Base-by-base conservation (phyloP, 208 protist genomes). In the Herpetomonas samuelpessoai region DNA sequence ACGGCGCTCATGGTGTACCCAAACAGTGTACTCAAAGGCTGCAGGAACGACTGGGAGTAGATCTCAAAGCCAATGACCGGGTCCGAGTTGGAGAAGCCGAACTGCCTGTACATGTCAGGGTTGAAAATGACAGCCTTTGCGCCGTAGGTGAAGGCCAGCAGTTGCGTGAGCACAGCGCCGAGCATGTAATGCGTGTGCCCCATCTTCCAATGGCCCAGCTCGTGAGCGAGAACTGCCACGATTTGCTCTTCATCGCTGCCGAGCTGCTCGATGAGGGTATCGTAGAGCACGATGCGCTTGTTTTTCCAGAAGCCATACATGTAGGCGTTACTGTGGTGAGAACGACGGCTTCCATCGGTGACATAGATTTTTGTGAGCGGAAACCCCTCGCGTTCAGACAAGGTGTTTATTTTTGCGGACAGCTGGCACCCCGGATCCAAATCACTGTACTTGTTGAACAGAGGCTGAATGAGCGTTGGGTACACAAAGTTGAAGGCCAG, bases 271-370 rank as follows among this genome's bases (percentile, higher is more conserved):
- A 96, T 57, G 18, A 97, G 52, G 4, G 90, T 96, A 66, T 97
- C 93, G 61, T 90, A 97, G 16, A 97, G 58, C 16, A 97, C 93
- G 67, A 97, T 91, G 48, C 79, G 71, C 71, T 93, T 92, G 71
- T 90, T 92, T 12, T 71, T 76, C 52, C 80, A 76, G 16, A 96
- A 88, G 31, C 93, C 93, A 62, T 85, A 92, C 25, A 96, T 82
- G 77, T 92, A 97, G 9, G 90, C 90, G 63, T 95, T 96, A 72
- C 77, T 88, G 73, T 97, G 88, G 41, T 62, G 53, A 4, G 86
- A 94, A 14, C 88, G 83, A 12, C 71, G 62, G 19, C 83, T 93
- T 21, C 84, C 88, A 61, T 96, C 80, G 18, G 96, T 76, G 27
- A 86, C 68, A 31, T 81, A 80, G 0, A 97, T 39, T 54, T 86